phyloP scores from a whole-genome alignment of 2,329 filamentous ascomycete species.

The Fusarium marasasianum region DNA sequence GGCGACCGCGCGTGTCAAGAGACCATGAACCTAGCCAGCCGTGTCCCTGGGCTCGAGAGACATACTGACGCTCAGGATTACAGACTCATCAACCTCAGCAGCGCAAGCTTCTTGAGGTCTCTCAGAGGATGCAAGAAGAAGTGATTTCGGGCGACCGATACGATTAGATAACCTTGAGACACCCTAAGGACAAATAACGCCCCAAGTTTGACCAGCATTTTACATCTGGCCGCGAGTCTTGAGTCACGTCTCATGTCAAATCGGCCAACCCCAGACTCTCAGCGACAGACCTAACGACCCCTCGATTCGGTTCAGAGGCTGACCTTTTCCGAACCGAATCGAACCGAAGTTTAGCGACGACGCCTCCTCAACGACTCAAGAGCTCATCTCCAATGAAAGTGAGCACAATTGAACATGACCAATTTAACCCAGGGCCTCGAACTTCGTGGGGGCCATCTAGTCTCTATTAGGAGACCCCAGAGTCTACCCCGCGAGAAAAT shows the following conservation, averaged over 20 bases:
- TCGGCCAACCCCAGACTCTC: background rate
- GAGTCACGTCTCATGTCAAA: background rate
- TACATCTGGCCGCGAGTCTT: background rate
- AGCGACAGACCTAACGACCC: background rate
- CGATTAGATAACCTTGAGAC: background rate
- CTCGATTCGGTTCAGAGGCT: background rate
- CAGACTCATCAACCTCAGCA: background rate
- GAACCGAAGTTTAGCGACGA: constrained; percentile 15
- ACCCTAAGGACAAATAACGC: background rate
- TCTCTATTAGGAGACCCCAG: background rate
- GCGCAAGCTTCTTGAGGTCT: background rate
- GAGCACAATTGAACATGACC: constrained; percentile 1
- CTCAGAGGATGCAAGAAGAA: background rate
- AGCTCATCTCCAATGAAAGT: constrained; percentile 13
- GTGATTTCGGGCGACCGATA: background rate
- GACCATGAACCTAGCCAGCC: too few species aligned
- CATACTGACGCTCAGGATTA: background rate
- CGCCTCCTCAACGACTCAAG: background rate
- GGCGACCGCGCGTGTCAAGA: background rate
- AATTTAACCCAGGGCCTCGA: constrained; percentile 1
- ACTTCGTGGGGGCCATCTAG: background rate
- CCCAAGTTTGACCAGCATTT: background rate
- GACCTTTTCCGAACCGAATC: constrained; percentile 17
- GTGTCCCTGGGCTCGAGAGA: too few species aligned
- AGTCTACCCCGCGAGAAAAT: constrained; percentile 7